Evolutionary conservation across 2,329 filamentous ascomycete genomes (phyloP).

Genomic region (Macrophomina phaseolina): DNA sequence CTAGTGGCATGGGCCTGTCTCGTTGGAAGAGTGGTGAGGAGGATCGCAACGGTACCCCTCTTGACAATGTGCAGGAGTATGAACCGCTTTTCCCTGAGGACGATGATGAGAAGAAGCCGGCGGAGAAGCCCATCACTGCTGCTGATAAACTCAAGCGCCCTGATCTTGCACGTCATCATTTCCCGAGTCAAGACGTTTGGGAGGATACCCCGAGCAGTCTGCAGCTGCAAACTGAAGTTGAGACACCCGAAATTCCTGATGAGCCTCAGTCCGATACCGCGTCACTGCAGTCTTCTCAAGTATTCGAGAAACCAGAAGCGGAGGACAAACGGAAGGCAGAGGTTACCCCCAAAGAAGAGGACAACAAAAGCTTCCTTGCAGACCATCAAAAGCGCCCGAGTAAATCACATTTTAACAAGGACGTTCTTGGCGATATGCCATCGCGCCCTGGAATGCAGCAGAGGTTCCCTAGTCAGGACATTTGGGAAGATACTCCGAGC

Average conservation of each 20-base stretch:
- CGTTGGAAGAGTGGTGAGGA: constrained; percentile 62
- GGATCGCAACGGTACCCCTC: constrained; percentile 65
- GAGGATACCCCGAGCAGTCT: constrained; percentile 91
- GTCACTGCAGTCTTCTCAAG: constrained; percentile 38
- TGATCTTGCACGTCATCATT: constrained; percentile 63
- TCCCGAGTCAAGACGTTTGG: constrained; percentile 96
- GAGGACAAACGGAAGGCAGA: constrained; percentile 57
- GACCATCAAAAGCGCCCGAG: constrained; percentile 63
- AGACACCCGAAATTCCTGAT: constrained; percentile 72
- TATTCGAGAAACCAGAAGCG: constrained; percentile 55
- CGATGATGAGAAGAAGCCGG: constrained; percentile 66
- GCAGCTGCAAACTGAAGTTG: constrained; percentile 78
- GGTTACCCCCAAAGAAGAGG: constrained; percentile 48
- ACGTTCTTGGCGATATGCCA: constrained; percentile 52
- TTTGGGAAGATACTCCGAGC: constrained; percentile 94
- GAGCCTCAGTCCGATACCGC: constrained; percentile 47
- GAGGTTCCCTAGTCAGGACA: constrained; percentile 87
- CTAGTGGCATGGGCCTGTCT: constrained; percentile 51
- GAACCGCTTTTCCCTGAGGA: constrained; percentile 87
- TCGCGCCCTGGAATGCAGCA: constrained; percentile 65
- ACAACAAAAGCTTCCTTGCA: constrained; percentile 48
- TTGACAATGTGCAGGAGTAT: constrained; percentile 91
- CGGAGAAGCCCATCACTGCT: constrained; percentile 58
- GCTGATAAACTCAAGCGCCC: constrained; percentile 63
- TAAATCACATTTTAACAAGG: constrained; percentile 61